phyloP scores from a whole-genome alignment of 352 stramenopile species.

The Globisporangium heterothallicum region DNA sequence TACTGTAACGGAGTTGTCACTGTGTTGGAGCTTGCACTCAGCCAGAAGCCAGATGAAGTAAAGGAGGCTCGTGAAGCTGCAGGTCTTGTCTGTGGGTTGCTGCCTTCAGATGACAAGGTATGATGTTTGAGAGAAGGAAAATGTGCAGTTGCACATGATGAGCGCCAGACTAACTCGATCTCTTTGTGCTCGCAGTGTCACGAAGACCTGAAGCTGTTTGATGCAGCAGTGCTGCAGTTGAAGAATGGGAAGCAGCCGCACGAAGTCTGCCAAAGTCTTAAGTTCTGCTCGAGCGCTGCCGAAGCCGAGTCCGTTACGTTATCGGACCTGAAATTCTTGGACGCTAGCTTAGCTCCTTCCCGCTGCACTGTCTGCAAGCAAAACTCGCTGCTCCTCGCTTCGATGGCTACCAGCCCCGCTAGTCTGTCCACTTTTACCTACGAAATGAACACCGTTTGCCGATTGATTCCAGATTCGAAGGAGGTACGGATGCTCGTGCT shows the following conservation, averaged over 20 bases:
- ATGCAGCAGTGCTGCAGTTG: slow-evolving; percentile 38
- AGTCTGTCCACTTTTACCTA: slow-evolving; percentile 42
- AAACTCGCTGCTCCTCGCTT: slow-evolving; percentile 50
- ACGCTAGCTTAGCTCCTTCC: slow-evolving; percentile 27
- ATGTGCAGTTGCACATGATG: neutral
- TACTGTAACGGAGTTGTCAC: slow-evolving; percentile 66
- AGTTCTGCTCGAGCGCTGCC: slow-evolving; percentile 33
- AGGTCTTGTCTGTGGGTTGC: slow-evolving; percentile 58
- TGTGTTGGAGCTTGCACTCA: slow-evolving; percentile 51
- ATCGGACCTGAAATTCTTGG: slow-evolving; percentile 39
- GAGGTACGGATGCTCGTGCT: slow-evolving; percentile 19
- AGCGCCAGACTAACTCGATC: neutral
- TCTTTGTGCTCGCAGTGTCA: slow-evolving; percentile 36
- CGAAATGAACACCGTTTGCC: slow-evolving; percentile 47
- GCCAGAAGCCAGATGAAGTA: slow-evolving; percentile 52
- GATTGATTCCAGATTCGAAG: slow-evolving; percentile 45
- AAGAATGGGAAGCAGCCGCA: slow-evolving; percentile 55
- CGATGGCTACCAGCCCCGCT: slow-evolving; percentile 37
- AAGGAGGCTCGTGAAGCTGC: slow-evolving; percentile 55
- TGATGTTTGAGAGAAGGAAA: slow-evolving; percentile 1
- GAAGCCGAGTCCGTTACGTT: slow-evolving; percentile 15
- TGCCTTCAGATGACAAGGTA: slow-evolving; percentile 58
- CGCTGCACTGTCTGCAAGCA: slow-evolving; percentile 54
- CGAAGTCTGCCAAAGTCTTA: slow-evolving; percentile 46
- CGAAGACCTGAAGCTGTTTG: slow-evolving; percentile 61